Conservation (phyloP, 345 rosid species). For the Eucalyptus erythrocorys region DNA sequence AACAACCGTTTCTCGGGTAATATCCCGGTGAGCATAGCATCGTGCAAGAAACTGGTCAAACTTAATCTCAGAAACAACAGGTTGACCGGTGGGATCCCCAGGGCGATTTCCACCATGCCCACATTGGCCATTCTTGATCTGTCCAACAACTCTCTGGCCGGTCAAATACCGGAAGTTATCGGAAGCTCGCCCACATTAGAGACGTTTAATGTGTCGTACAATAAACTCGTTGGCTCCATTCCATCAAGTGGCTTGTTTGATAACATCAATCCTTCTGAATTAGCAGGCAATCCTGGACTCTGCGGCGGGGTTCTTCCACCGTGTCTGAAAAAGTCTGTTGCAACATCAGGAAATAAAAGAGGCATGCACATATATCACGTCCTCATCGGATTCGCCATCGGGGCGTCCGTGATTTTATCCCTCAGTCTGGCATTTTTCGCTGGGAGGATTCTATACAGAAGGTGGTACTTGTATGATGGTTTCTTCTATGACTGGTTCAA, state of each 20-base stretch:
- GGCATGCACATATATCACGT: slow-evolving; percentile 40
- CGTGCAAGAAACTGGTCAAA: slow-evolving; percentile 65
- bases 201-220: slow-evolving; percentile 65
- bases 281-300: slow-evolving; percentile 61
- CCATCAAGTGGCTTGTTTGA: slow-evolving; percentile 45
- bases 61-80: slow-evolving; percentile 57
- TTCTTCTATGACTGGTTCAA: slow-evolving; percentile 38
- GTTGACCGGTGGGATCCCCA: slow-evolving; percentile 46
- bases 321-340: slow-evolving; percentile 24
- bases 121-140: slow-evolving; percentile 68
- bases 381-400: slow-evolving; percentile 38
- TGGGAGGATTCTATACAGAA: slow-evolving; percentile 46
- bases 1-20: slow-evolving; percentile 58
- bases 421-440: slow-evolving; percentile 35
- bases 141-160: slow-evolving; percentile 65
- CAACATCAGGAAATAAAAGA: slow-evolving; percentile 2
- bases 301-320: slow-evolving; percentile 61
- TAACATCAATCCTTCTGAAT: slow-evolving; percentile 57
- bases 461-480: slow-evolving; percentile 66
- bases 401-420: slow-evolving; percentile 31
- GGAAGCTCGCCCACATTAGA: slow-evolving; percentile 75
- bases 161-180: slow-evolving; percentile 44
- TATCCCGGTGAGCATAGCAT: slow-evolving; percentile 55
- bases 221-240: slow-evolving; percentile 60
- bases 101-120: slow-evolving; percentile 50